Percentiles rank a stretch among this genome's conserved stretches.
These are phyloP conservation scores for Haplosporangium gracile DNA, from an alignment of 192 early-diverging fungal species.

Conservation along the genomic window DNA sequence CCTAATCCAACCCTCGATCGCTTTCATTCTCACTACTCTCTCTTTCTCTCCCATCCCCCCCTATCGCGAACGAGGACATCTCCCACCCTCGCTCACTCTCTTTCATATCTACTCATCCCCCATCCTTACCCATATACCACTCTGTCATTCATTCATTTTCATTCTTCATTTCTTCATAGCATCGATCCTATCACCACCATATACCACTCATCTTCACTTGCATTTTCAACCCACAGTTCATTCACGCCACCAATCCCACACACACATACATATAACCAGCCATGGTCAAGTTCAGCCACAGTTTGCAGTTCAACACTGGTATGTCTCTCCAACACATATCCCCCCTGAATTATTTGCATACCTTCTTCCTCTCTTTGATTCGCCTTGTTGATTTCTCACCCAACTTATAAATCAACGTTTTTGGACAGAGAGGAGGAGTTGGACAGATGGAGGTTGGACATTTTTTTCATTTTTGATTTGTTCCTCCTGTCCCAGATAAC, in stretches of 20 bases:
- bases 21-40: not conserved
- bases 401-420: not conserved
- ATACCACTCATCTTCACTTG: not conserved
- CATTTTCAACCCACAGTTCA: not conserved
- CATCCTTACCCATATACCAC: not conserved
- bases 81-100: not conserved
- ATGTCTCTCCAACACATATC: not conserved
- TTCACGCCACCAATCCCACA: not conserved
- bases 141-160: not conserved
- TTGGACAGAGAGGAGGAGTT: not conserved
- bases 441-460: not conserved
- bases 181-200: not conserved
- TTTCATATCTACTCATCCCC: not conserved
- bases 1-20: not conserved
- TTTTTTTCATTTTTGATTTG: not conserved
- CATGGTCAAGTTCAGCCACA: conserved; percentile 84
- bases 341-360: not conserved
- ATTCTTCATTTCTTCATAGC: not conserved
- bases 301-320: conserved; percentile 79
- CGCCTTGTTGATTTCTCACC: too few species aligned
- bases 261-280: not conserved
- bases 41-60: not conserved
- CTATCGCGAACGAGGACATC: not conserved
- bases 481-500: not conserved
- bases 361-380: not conserved